Evolutionary conservation across 176 grass and related monocot species (phyloP), one percentile per base, ranked within the genome.

Genomic region (Raddia distichophylla): DNA sequence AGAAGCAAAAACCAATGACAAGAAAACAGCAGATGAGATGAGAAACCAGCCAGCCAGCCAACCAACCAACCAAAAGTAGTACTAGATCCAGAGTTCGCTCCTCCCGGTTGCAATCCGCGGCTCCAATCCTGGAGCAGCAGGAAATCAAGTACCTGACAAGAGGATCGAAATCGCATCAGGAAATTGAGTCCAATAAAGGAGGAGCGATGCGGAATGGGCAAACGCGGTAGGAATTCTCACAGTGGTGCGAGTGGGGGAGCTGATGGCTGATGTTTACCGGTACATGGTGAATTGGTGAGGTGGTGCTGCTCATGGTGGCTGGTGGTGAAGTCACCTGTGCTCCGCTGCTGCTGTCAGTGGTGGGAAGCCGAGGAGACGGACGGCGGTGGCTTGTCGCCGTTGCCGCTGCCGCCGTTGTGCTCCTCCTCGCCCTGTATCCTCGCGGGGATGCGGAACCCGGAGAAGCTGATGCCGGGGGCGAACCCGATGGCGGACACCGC

Each of bases 381-480:
- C 74, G 84, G 67, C 84, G 69, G 85, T 67, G 86, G 96, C 88
- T 89, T 95, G 13, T 95, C 86, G 82, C 85, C 86, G 78, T 84
- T 80, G 86, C 88, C 89, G 47, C 71, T 79, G 58, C 76, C 77
- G 80, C 83, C 93, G 73, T 80, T 83, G 84, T 93, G 90, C 59
- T 98, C 93, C 74, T 98, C 95, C 33, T 98, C 93, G 84, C 96
- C 92, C 83, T 98, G 96, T 50, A 98, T 91, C 93, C 93, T 83
- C 11, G 89, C 80, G 67, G 92, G 92, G 79, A 98, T 69, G 75
- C 86, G 93, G 80, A 93, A 93, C 17, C 96, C 92, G 69, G 90
- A 89, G 90, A 98, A 98, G 85, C 78, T 62, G 82, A 84, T 22
- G 43, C 81, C 88, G 12, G 92, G 75, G 43, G 78, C 55, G 84